Evolutionary conservation across 2,329 filamentous ascomycete species (phyloP).

Genomic region (Cercospora janseana): DNA sequence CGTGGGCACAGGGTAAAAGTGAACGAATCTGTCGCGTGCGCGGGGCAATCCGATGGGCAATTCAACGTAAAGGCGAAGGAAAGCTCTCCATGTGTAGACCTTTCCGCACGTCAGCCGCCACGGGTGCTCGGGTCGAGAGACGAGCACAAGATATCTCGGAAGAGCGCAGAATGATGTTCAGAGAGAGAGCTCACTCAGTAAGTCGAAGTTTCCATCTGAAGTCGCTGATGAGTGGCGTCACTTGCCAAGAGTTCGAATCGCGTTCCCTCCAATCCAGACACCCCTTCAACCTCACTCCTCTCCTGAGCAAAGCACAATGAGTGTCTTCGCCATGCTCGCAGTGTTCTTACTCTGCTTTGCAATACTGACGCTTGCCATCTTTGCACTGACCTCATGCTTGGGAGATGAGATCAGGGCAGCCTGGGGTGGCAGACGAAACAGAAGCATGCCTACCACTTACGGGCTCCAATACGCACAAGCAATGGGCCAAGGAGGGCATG

Average conservation of each 20-base stretch:
- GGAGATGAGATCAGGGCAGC: constrained; percentile 53
- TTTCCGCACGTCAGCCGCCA: constrained; percentile 19
- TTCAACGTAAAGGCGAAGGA: constrained; percentile 34
- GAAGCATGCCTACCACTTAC: constrained; percentile 46
- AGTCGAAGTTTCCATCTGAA: constrained; percentile 9
- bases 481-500: constrained; percentile 53
- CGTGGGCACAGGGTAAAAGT: constrained; percentile 15
- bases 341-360: constrained; percentile 28
- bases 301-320: constrained; percentile 19
- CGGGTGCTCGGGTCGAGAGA: constrained; percentile 13
- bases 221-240: constrained; percentile 9
- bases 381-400: constrained; percentile 56
- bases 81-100: constrained; percentile 37
- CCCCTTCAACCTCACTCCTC: not conserved
- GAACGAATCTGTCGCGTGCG: constrained; percentile 3
- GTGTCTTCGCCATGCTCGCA: constrained; percentile 25
- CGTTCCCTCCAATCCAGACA: not conserved
- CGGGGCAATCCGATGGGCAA: constrained; percentile 10
- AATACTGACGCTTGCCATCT: constrained; percentile 43
- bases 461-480: constrained; percentile 57
- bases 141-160: constrained; percentile 4
- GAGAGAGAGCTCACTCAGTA: not conserved
- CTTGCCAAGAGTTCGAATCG: constrained; percentile 13
- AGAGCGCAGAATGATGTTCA: not conserved
- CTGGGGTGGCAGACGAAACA: constrained; percentile 45